These are phyloP conservation scores for Aquanectria penicillioides DNA, from an alignment of 2,329 filamentous ascomycete genomes.

Conservation along the genomic window DNA sequence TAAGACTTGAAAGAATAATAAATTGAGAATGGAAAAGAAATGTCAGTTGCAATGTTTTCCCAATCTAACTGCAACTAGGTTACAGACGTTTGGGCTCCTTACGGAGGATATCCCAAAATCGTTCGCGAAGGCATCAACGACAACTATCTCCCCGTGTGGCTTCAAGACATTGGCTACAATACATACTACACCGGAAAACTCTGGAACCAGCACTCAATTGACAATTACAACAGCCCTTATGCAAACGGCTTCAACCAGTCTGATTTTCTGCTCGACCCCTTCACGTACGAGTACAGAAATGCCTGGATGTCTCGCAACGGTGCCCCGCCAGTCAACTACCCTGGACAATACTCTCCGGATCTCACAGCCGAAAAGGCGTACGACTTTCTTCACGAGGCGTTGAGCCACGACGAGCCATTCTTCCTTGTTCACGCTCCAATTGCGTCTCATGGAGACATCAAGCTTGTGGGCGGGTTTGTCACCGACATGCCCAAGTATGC, in stretches of 20 bases:
- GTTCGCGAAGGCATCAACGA: conserved; percentile 70
- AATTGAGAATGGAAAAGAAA: neutral
- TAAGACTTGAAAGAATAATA: conserved; percentile 41
- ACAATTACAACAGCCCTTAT: conserved; percentile 68
- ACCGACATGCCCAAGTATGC: conserved; percentile 44
- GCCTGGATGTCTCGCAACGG: conserved; percentile 70
- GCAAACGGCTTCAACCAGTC: conserved; percentile 67
- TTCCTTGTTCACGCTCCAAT: conserved; percentile 64
- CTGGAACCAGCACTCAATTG: conserved; percentile 69
- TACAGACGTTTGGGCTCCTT: conserved; percentile 62
- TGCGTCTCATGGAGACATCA: conserved; percentile 46
- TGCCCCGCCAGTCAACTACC: conserved; percentile 61
- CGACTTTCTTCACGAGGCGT: conserved; percentile 62
- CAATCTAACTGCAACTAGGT: no score
- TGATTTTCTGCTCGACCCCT: conserved; percentile 69
- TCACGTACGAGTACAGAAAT: conserved; percentile 75
- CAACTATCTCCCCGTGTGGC: conserved; percentile 70
- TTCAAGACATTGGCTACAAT: conserved; percentile 73
- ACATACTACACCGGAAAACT: conserved; percentile 79
- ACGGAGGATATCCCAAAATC: conserved; percentile 64
- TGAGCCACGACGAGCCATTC: conserved; percentile 58
- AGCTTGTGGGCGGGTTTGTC: neutral
- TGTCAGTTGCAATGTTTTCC: no score
- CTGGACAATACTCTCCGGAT: conserved; percentile 64
- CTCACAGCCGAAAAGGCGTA: conserved; percentile 61